phyloP scores from a whole-genome alignment of 306 rosid genomes.

The Sesbania bispinosa region DNA sequence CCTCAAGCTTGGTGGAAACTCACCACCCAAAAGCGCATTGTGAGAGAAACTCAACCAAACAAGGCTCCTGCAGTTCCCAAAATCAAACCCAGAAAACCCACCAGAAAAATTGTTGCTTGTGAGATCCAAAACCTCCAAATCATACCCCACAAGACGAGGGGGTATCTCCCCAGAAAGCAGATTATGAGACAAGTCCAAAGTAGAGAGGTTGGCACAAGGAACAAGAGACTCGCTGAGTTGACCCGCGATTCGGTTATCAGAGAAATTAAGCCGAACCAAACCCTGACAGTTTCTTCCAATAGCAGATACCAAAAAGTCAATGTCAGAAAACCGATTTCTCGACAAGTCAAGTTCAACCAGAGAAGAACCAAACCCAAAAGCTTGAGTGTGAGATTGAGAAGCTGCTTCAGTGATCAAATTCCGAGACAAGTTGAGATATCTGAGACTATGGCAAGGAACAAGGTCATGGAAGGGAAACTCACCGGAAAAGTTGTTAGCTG shows the following conservation, averaged over 20 bases:
- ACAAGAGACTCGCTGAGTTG: constrained; percentile 30
- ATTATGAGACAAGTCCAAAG: constrained; percentile 51
- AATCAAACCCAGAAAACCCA: constrained; percentile 38
- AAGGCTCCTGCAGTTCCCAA: constrained; percentile 44
- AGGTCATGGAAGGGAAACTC: constrained; percentile 26
- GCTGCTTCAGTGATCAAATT: constrained; percentile 37
- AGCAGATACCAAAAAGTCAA: constrained; percentile 15
- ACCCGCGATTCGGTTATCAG: constrained; percentile 47
- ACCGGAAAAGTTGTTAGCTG: constrained; percentile 53
- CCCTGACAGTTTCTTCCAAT: constrained; percentile 27
- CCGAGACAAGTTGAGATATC: constrained; percentile 42
- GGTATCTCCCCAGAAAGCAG: constrained; percentile 47
- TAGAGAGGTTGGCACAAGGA: constrained; percentile 30
- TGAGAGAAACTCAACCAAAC: constrained; percentile 38
- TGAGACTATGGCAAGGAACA: constrained; percentile 30
- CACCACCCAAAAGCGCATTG: constrained; percentile 34
- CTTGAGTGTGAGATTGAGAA: too few species aligned
- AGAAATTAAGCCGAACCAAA: constrained; percentile 45
- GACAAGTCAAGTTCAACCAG: constrained; percentile 53
- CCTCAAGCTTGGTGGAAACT: constrained; percentile 40
- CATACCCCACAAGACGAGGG: constrained; percentile 25
- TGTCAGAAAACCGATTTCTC: constrained; percentile 42
- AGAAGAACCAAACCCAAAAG: constrained; percentile 20
- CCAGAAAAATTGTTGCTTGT: constrained; percentile 54
- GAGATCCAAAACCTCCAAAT: constrained; percentile 50